Evolutionary conservation across 345 rosid species (phyloP).

Genomic region (Eucalyptus marginata): DNA sequence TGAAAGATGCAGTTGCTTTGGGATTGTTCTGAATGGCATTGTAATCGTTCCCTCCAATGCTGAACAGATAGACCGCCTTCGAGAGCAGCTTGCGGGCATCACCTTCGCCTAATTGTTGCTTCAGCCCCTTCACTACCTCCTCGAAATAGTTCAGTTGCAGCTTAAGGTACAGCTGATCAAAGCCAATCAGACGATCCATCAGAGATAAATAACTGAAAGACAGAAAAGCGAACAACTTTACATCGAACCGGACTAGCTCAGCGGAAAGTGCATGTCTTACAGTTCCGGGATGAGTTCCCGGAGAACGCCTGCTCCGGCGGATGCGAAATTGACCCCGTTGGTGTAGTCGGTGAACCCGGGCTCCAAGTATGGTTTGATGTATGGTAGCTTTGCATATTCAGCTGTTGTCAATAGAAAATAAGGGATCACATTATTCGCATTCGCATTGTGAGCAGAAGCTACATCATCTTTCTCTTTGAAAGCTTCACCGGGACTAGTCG

Average conservation of each 20-base stretch:
- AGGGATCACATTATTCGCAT: neutral
- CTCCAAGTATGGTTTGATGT: neutral
- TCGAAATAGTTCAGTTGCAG: slow-evolving; percentile 1
- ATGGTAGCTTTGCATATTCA: neutral
- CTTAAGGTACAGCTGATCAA: slow-evolving; percentile 2
- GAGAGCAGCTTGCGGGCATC: neutral
- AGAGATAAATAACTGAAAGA: neutral
- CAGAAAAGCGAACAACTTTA: neutral
- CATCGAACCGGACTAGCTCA: neutral
- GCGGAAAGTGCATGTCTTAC: neutral
- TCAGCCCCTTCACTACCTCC: neutral
- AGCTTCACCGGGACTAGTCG: neutral
- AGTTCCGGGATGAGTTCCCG: neutral
- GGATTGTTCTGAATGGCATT: neutral
- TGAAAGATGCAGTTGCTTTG: neutral
- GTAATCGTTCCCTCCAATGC: slow-evolving; percentile 9
- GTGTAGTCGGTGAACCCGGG: neutral
- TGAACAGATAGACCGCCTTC: slow-evolving; percentile 2
- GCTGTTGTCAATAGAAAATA: neutral
- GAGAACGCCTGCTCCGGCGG: slow-evolving; percentile 4
- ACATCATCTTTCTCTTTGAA: neutral
- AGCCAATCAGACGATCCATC: neutral
- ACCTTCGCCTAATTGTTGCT: neutral
- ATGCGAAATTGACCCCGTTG: slow-evolving; percentile 11
- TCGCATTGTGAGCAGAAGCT: neutral